phyloP scores from a whole-genome alignment of 768 basidiomycete genomes.

The Tricholoma furcatifolium region DNA sequence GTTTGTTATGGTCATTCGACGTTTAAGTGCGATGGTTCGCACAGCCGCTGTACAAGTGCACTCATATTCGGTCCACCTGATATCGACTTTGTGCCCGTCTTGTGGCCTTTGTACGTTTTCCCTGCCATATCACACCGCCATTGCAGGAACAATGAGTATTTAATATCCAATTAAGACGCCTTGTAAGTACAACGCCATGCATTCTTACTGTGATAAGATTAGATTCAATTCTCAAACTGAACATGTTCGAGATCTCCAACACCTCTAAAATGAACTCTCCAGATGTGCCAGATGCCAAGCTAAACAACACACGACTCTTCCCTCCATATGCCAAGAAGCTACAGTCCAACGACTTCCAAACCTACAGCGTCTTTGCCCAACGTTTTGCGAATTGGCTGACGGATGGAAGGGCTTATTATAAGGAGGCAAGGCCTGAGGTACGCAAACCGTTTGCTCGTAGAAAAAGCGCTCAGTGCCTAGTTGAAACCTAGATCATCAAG shows the following conservation, averaged over 20 bases:
- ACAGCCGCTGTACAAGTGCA: constrained; percentile 7
- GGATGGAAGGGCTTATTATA: constrained; percentile 53
- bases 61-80: constrained; percentile 10
- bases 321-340: constrained; percentile 31
- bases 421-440: constrained; percentile 47
- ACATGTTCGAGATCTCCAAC: constrained; percentile 1
- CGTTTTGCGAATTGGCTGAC: constrained; percentile 46
- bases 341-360: constrained; percentile 22
- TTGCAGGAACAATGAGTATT: background rate
- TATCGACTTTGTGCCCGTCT: constrained; percentile 7
- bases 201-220: constrained; percentile 9
- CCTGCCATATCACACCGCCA: background rate
- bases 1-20: constrained; percentile 13
- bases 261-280: constrained; percentile 6
- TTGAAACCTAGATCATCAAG: constrained; percentile 42
- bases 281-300: constrained; percentile 14
- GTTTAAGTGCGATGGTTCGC: constrained; percentile 9
- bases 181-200: too few species aligned
- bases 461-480: constrained; percentile 3
- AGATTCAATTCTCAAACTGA: background rate
- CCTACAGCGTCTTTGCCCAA: constrained; percentile 24
- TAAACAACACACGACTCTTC: constrained; percentile 39
- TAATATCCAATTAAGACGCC: background rate
- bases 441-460: constrained; percentile 7
- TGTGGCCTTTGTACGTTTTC: background rate